phyloP scores from a whole-genome alignment of 108 stramenopile species.

The Nitzschia sp. region DNA sequence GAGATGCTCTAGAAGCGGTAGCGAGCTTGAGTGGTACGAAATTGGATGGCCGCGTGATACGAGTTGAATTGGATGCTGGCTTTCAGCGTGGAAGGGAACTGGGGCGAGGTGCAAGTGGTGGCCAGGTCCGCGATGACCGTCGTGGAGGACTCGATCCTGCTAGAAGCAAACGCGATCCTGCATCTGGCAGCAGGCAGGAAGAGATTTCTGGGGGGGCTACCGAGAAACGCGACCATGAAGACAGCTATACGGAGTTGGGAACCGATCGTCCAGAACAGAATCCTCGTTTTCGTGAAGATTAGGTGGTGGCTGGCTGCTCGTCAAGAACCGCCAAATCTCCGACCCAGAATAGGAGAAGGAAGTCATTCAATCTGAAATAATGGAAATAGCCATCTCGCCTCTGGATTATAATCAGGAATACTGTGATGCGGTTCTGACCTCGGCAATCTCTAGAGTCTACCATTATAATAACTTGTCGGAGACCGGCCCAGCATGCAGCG shows the following conservation, averaged over 20 bases:
- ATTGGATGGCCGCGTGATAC: slow-evolving; percentile 91
- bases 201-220: background rate
- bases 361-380: too few species aligned
- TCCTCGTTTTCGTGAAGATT: slow-evolving; percentile 27
- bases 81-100: slow-evolving; percentile 93
- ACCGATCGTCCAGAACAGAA: slow-evolving; percentile 3
- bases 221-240: slow-evolving; percentile 8
- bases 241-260: background rate
- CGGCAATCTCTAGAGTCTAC: too few species aligned
- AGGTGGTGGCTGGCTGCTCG: too few species aligned
- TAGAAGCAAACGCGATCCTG: slow-evolving; percentile 17
- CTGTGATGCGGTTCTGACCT: too few species aligned
- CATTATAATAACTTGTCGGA: too few species aligned
- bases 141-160: slow-evolving; percentile 28
- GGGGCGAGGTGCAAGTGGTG: slow-evolving; percentile 91
- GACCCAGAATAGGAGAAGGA: too few species aligned
- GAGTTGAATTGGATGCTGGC: slow-evolving; percentile 95
- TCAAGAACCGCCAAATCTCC: too few species aligned
- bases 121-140: slow-evolving; percentile 93
- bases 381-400: too few species aligned
- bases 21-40: slow-evolving; percentile 80
- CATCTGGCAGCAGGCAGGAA: slow-evolving; percentile 1
- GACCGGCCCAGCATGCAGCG: too few species aligned
- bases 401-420: too few species aligned
- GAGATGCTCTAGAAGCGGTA: slow-evolving; percentile 73